Evolutionary conservation across 306 rosid species (phyloP), one percentile per base, ranked within the genome.

Genomic region (Malus asiatica): DNA sequence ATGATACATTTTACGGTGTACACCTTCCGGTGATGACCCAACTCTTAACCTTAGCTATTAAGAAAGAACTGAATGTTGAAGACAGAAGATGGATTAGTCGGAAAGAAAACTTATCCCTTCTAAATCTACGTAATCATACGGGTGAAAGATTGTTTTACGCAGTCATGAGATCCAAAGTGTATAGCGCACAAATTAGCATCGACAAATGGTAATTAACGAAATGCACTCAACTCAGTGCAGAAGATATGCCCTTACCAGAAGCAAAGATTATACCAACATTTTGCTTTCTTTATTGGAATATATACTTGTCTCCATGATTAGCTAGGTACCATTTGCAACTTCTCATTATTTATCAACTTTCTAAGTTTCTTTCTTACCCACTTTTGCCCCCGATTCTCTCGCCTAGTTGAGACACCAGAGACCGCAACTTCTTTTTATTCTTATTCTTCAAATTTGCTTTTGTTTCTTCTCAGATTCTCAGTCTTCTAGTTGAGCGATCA

Each of bases 401-500:
- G 5, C 25, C 65, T 16, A 30, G 67, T 63, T 2, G 20, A 63
- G 67, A 29, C 67, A 13, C 38, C 8, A 29, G 38, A 11, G 9
- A 63, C 19, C 7, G 67, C 23, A 59, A 44, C 51, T 29, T 25
- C 51, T n/a, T 25, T 12, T 51, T 68, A 25, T 68, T 80, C 19
- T 27, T 66, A 14, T 13, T 52, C 62, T 22, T 76, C 40, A 10
- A 9, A 11, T 44, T 52, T 42, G 74, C 63, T 30, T 51, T 63
- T 32, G 55, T 55, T 69, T 69, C 51, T 73, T 71, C 38, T 6
- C 69, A 32, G 7, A 44, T 61, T 76, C 74, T 81, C 74, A 84
- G 65, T 90, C 96, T 84, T 92, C 96, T 64, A 95, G 64, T 66
- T 89, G 93, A 40, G 93, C 72, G 84, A 95, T 84, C 77, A 92